phyloP scores from a whole-genome alignment of 257 asterid species.

The Solanum pennellii region DNA sequence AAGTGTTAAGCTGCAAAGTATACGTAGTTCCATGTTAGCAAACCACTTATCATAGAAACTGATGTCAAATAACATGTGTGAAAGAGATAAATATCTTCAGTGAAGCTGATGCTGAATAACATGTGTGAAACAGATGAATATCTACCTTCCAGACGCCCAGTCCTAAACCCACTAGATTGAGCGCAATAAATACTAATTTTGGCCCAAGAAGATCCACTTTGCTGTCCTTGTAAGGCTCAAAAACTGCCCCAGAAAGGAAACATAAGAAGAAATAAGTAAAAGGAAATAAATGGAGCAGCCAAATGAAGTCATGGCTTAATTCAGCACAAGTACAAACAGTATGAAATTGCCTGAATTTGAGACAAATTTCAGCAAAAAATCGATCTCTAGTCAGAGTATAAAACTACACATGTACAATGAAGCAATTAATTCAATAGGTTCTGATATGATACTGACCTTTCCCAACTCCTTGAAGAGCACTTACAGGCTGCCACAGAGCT shows the following conservation, averaged over 20 bases:
- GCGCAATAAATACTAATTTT: conserved; percentile 64
- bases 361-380: neutral
- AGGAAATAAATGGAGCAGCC: neutral
- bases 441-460: conserved; percentile 40
- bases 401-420: neutral
- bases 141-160: conserved; percentile 92
- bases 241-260: conserved; percentile 38
- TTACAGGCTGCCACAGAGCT: conserved; percentile 90
- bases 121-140: neutral
- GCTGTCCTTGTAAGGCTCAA: conserved; percentile 90
- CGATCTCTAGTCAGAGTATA: neutral
- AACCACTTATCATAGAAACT: neutral
- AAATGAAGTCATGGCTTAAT: neutral
- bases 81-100: conserved; percentile 2
- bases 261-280: neutral
- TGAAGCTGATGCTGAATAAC: neutral
- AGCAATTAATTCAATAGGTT: neutral
- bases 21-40: neutral
- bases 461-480: conserved; percentile 91
- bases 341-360: neutral
- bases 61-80: neutral
- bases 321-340: neutral
- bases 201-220: conserved; percentile 77
- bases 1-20: conserved; percentile 67
- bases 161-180: conserved; percentile 83